Percentiles rank a stretch among this genome's conserved stretches.
These are phyloP conservation scores for Meredithiella fracta DNA, from an alignment of 2,329 filamentous ascomycete species.

Conservation along the genomic window DNA sequence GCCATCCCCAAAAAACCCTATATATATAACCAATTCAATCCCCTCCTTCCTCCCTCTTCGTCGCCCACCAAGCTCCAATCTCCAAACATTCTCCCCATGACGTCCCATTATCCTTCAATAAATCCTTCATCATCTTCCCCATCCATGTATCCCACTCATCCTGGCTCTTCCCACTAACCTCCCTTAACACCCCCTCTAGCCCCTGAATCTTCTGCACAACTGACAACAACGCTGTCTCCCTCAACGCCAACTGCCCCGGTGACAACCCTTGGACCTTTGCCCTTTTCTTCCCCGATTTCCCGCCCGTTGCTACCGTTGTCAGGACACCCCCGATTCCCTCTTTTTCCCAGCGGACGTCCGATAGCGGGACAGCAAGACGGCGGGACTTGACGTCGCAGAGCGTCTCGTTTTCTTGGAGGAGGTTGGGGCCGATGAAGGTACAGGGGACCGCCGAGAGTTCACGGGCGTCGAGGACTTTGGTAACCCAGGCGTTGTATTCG, in stretches of 20 bases:
- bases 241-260: slow-evolving; percentile 53
- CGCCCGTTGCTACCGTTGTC: slow-evolving; percentile 29
- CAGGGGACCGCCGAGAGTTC: slow-evolving; percentile 62
- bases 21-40: not conserved
- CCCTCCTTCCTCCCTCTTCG: slow-evolving; percentile 35
- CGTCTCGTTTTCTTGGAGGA: slow-evolving; percentile 63
- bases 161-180: slow-evolving; percentile 69
- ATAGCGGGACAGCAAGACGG: slow-evolving; percentile 71
- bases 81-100: slow-evolving; percentile 74
- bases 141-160: slow-evolving; percentile 91
- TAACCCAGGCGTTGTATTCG: slow-evolving; percentile 72
- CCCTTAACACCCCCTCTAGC: slow-evolving; percentile 65
- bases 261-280: slow-evolving; percentile 30
- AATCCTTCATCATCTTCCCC: slow-evolving; percentile 68
- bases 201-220: slow-evolving; percentile 73
- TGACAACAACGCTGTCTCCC: slow-evolving; percentile 64
- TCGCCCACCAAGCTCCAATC: slow-evolving; percentile 76
- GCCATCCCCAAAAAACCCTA: not conserved
- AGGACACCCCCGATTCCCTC: slow-evolving; percentile 50
- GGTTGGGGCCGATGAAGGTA: slow-evolving; percentile 54
- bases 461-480: slow-evolving; percentile 55
- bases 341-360: slow-evolving; percentile 74
- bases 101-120: slow-evolving; percentile 63
- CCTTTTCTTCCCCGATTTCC: slow-evolving; percentile 23
- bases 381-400: slow-evolving; percentile 55